phyloP scores from a whole-genome alignment of 2,329 filamentous ascomycete genomes.

The Trichoderma breve region DNA sequence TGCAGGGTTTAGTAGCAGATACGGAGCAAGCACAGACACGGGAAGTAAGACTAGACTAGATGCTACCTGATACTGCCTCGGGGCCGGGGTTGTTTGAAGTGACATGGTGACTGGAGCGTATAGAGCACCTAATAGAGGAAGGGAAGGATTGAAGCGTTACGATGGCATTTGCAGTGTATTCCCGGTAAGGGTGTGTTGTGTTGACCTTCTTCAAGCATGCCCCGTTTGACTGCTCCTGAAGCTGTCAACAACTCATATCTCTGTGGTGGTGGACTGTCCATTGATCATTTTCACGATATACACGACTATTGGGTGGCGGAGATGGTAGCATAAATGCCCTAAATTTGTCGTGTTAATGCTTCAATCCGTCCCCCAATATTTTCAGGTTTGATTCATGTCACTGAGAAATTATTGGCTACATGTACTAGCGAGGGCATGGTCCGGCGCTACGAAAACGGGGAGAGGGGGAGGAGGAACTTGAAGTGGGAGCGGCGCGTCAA shows the following conservation, averaged over 20 bases:
- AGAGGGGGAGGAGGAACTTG: not conserved
- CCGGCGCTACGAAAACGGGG: not conserved
- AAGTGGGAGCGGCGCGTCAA: not conserved
- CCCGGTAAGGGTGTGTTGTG: not conserved
- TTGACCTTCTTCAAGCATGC: not conserved
- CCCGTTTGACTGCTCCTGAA: not conserved
- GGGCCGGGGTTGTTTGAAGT: not conserved
- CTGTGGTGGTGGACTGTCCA: not conserved
- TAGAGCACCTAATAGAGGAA: not conserved
- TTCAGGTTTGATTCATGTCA: not conserved
- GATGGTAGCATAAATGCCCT: not conserved
- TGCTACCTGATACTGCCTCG: not conserved
- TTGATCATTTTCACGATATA: not conserved
- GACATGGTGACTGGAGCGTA: not conserved
- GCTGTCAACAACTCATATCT: not conserved
- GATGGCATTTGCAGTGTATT: not conserved
- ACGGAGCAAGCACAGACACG: not conserved
- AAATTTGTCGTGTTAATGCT: not conserved
- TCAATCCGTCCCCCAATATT: not conserved
- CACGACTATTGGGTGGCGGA: not conserved
- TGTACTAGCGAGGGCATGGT: not conserved
- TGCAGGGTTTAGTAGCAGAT: not conserved
- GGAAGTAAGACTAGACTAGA: not conserved
- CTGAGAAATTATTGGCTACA: not conserved
- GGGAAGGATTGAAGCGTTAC: not conserved